Percentiles rank a stretch among this genome's conserved stretches.
phyloP scores from a whole-genome alignment of 768 basidiomycete species.

The Xerocomellus intermedius region DNA sequence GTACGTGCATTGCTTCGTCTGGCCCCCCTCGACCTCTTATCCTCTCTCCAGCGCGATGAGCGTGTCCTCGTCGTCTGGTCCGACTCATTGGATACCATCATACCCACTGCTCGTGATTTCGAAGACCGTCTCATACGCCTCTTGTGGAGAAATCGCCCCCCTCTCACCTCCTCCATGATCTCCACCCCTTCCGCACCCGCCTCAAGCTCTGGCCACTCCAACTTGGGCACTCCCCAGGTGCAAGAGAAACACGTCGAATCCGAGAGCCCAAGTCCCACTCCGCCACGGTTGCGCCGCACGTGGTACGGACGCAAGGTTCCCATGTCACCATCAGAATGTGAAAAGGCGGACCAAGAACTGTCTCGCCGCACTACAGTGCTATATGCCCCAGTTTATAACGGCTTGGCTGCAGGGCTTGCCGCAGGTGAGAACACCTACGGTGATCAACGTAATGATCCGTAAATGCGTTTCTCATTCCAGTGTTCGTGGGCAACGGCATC shows the following conservation, averaged over 20 bases:
- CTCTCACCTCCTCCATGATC: conserved; percentile 18
- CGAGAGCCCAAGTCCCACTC: conserved; percentile 24
- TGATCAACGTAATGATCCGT: not conserved
- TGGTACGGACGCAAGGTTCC: conserved; percentile 62
- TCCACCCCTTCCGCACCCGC: conserved; percentile 31
- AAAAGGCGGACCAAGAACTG: conserved; percentile 23
- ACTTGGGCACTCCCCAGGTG: conserved; percentile 18
- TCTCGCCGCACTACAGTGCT: conserved; percentile 19
- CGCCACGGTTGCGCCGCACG: conserved; percentile 41
- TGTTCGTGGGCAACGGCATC: conserved; percentile 65
- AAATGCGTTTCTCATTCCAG: conserved; percentile 28
- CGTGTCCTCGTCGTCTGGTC: conserved; percentile 85
- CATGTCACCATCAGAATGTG: conserved; percentile 32
- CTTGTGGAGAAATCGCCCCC: conserved; percentile 46
- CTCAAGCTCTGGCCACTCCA: conserved; percentile 41
- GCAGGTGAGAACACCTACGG: conserved; percentile 6
- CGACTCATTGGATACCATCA: conserved; percentile 73
- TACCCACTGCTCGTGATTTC: conserved; percentile 48
- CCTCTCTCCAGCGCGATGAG: conserved; percentile 62
- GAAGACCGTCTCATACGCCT: conserved; percentile 58
- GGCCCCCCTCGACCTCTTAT: not conserved
- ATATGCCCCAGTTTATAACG: conserved; percentile 29
- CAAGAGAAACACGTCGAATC: conserved; percentile 16
- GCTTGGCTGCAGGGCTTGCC: conserved; percentile 28
- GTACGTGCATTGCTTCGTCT: conserved; percentile 40